Base-by-base conservation (phyloP, 2,329 filamentous ascomycete genomes). In the Pseudopithomyces maydicus region DNA sequence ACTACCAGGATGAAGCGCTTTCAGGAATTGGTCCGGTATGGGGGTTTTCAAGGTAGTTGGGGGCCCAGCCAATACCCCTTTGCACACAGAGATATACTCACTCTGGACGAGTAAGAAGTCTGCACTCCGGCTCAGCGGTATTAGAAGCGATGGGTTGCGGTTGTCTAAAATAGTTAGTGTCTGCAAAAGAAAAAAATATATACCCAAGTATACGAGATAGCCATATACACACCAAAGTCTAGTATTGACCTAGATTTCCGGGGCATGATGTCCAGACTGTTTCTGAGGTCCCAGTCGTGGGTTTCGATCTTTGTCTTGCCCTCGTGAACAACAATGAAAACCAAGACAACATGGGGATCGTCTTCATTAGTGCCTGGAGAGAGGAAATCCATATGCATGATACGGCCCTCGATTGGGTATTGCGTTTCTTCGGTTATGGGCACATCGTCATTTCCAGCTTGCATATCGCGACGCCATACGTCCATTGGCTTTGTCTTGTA, bases 311-410 rank as follows among this genome's bases (percentile, higher is more conserved):
- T 79, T 17, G 80, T 83, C 56, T 72, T 73, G 2, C 79, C 74
- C 23, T 78, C 60, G 32, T 77, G 70, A 3, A 74, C 68, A 19
- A 86, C 74, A 19, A 89, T 74, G 20, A 97, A 78, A 11, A 97
- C 79, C 3, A 98, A 81, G n/a, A 96, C 88, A 42, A 96, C 85
- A 52, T 88, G 81, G 10, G 86, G 82, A 58, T 93, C 88, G 52
- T 86, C 83, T 0, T 83, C 76, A 10, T 82, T 82, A 12, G 90
- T 90, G 59, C 84, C 82, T 7, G 92, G 90, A 57, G 90, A 86
- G 2, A 99, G 81, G 62, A 98, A 99, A 20, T 92, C 90, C 81
- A 97, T 88, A 65, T 91, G 90, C 66, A 94, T 82, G 54, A 98
- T 91, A n/a, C 91, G 92, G 7, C 87, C 70, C 46, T 73, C 84